phyloP scores from a whole-genome alignment of 2,329 filamentous ascomycete genomes.

The Aspergillus carbonarius region DNA sequence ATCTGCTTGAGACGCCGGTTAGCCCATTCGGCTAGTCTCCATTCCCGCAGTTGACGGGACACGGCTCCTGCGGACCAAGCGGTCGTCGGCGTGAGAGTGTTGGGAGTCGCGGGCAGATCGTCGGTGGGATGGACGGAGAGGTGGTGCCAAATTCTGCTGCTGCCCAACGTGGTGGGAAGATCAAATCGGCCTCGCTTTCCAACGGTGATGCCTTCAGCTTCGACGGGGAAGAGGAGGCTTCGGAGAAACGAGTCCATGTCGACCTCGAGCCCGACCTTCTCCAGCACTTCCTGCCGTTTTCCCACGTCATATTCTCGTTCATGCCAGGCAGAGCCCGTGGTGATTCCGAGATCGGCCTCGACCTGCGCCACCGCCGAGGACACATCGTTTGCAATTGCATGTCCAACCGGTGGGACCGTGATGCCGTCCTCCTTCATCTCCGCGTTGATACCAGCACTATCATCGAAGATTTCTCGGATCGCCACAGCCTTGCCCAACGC shows the following conservation, averaged over 20 bases:
- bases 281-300: conserved; percentile 76
- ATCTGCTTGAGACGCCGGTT: conserved; percentile 87
- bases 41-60: conserved; percentile 87
- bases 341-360: conserved; percentile 75
- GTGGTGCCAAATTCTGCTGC: conserved; percentile 94
- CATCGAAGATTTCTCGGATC: conserved; percentile 89
- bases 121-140: conserved; percentile 89
- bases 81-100: conserved; percentile 69
- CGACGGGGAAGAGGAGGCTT: conserved; percentile 74
- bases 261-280: conserved; percentile 79
- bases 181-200: conserved; percentile 78
- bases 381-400: conserved; percentile 85
- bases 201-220: conserved; percentile 75
- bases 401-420: conserved; percentile 69
- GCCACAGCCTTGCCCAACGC: conserved; percentile 82
- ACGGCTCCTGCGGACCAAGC: conserved; percentile 92
- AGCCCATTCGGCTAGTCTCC: conserved; percentile 94
- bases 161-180: conserved; percentile 69
- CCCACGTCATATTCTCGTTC: conserved; percentile 79
- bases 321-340: conserved; percentile 63
- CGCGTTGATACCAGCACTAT: conserved; percentile 85
- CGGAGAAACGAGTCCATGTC: conserved; percentile 81
- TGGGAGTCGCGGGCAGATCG: conserved; percentile 71
- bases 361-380: conserved; percentile 74
- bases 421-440: conserved; percentile 98